Percentiles rank a stretch among this genome's conserved stretches.
These are phyloP conservation scores for Rhizopus delemar DNA, from an alignment of 371 early-diverging fungal genomes.

Conservation along the genomic window DNA sequence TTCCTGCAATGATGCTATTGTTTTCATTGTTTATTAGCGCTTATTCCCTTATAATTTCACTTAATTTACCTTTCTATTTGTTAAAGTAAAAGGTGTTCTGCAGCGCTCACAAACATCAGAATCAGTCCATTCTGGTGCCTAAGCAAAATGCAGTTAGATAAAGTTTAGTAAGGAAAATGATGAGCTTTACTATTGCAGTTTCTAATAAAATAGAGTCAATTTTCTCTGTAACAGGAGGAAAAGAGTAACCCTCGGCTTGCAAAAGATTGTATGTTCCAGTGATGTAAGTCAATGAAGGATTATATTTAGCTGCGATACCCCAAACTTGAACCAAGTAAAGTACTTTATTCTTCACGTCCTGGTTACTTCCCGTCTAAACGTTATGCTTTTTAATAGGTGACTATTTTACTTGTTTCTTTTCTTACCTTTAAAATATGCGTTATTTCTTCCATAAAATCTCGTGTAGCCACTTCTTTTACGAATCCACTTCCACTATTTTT, in stretches of 20 bases:
- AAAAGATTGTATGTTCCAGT: slow-evolving; percentile 75
- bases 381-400: neutral
- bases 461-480: slow-evolving; percentile 83
- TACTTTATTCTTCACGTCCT: slow-evolving; percentile 74
- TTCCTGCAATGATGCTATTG: slow-evolving; percentile 91
- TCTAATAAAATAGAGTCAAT: slow-evolving; percentile 73
- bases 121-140: slow-evolving; percentile 97
- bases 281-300: slow-evolving; percentile 77
- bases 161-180: neutral
- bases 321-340: slow-evolving; percentile 83
- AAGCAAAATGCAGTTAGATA: neutral
- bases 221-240: slow-evolving; percentile 71
- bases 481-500: slow-evolving; percentile 93
- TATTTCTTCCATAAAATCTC: slow-evolving; percentile 90
- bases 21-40: neutral
- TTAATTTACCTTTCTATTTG: slow-evolving; percentile 78
- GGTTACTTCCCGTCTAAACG: slow-evolving; percentile 51
- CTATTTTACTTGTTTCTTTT: neutral
- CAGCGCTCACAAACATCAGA: slow-evolving; percentile 93
- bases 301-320: slow-evolving; percentile 80
- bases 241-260: slow-evolving; percentile 74
- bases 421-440: slow-evolving; percentile 65
- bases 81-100: slow-evolving; percentile 86
- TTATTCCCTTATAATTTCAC: too few relatives aligned
- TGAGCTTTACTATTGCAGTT: slow-evolving; percentile 60